These are phyloP conservation scores for Leccinum barrowsii DNA, from an alignment of 768 basidiomycete genomes.

Conservation along the genomic window DNA sequence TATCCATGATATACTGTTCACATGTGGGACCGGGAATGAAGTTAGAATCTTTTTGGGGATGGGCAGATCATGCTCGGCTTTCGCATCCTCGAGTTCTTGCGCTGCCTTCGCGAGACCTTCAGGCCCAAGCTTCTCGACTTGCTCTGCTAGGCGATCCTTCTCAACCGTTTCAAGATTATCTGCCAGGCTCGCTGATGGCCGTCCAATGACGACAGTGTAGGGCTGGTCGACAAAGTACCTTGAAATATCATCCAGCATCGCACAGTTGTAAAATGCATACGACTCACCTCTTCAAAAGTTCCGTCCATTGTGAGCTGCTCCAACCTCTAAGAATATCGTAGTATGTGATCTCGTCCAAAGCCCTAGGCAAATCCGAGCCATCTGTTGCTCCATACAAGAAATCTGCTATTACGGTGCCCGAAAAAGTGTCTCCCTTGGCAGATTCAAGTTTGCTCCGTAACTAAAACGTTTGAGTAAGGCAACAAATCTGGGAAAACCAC, in stretches of 20 bases:
- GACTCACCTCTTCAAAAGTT: constrained; percentile 67
- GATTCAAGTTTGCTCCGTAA: constrained; percentile 83
- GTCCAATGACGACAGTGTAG: constrained; percentile 76
- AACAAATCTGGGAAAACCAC: not conserved
- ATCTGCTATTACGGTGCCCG: constrained; percentile 71
- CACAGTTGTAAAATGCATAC: constrained; percentile 2
- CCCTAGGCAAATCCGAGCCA: constrained; percentile 69
- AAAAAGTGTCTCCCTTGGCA: constrained; percentile 77
- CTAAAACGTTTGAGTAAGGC: constrained; percentile 34
- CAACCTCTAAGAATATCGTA: constrained; percentile 67
- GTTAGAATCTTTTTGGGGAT: constrained; percentile 82
- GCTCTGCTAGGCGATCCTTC: constrained; percentile 68
- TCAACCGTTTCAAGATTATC: constrained; percentile 79
- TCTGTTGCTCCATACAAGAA: constrained; percentile 83
- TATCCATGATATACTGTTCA: constrained; percentile 91
- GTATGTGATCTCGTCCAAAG: constrained; percentile 77
- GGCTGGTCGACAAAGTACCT: constrained; percentile 80
- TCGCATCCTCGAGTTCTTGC: constrained; percentile 72
- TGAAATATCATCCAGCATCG: constrained; percentile 9
- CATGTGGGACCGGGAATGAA: constrained; percentile 86
- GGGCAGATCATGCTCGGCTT: constrained; percentile 77
- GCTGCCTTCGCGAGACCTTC: constrained; percentile 74
- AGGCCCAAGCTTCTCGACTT: constrained; percentile 68
- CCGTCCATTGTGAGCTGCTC: constrained; percentile 73
- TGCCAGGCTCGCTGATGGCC: constrained; percentile 81